Conservation (phyloP, 179 eudicot genomes). For the Corrigiola litoralis region DNA sequence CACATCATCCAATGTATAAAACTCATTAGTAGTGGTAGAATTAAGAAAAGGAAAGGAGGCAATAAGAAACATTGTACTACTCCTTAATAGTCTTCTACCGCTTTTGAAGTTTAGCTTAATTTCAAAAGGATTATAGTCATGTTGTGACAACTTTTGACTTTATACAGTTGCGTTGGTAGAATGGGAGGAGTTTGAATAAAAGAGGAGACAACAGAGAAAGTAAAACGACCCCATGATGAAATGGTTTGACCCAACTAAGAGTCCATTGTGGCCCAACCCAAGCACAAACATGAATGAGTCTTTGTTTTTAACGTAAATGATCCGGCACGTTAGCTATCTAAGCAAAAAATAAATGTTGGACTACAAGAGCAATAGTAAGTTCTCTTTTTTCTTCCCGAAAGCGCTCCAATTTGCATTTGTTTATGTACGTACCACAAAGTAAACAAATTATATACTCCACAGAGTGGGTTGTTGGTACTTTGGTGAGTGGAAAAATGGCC, state of each 20-base stretch:
- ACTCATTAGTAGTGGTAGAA: too few species aligned
- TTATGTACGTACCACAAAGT: slow-evolving; percentile 5
- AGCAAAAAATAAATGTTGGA: neutral
- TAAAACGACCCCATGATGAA: neutral
- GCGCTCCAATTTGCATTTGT: slow-evolving; percentile 1
- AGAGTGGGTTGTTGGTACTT: neutral
- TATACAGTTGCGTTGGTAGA: too few species aligned
- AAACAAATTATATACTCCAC: neutral
- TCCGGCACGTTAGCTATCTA: slow-evolving; percentile 16
- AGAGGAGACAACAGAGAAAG: neutral
- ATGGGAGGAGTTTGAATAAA: too few species aligned
- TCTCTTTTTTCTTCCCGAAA: neutral
- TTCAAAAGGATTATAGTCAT: too few species aligned
- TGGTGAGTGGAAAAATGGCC: slow-evolving; percentile 22
- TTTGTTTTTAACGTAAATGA: slow-evolving; percentile 22
- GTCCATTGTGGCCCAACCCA: slow-evolving; percentile 20
- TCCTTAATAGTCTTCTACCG: too few species aligned
- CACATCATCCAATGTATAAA: too few species aligned
- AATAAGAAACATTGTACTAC: too few species aligned
- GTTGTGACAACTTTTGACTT: too few species aligned
- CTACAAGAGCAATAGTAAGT: neutral
- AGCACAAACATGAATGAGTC: neutral
- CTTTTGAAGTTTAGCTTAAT: too few species aligned
- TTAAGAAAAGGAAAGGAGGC: too few species aligned
- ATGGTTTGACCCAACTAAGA: slow-evolving; percentile 8